Conservation (phyloP, 495 filamentous ascomycete genomes). For the Trichoderma gamsii region DNA sequence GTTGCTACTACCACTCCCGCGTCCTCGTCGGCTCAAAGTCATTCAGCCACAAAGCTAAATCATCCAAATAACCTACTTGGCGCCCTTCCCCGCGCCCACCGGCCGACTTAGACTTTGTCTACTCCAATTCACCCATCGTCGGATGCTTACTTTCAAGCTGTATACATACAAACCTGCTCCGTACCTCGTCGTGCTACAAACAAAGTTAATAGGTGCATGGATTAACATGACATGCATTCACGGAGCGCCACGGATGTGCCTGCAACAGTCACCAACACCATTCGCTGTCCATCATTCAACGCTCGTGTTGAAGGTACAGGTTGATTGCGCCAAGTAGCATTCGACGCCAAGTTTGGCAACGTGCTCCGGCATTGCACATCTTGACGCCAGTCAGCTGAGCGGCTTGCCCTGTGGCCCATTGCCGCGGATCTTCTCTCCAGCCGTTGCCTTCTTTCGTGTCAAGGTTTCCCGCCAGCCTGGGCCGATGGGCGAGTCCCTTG, state of each 20-base stretch:
- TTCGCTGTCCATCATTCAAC: too few relatives aligned
- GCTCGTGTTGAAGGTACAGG: background rate
- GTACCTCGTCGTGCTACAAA: background rate
- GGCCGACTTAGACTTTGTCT: background rate
- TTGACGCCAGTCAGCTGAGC: slow-evolving; percentile 13
- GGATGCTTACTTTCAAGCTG: background rate
- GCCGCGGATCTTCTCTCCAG: slow-evolving; percentile 1
- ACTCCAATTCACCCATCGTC: background rate
- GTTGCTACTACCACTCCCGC: too few relatives aligned
- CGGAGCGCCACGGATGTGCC: too few relatives aligned
- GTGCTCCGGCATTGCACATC: background rate
- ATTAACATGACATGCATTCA: too few relatives aligned
- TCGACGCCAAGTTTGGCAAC: slow-evolving; percentile 4
- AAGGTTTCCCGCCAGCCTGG: background rate
- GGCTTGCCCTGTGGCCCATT: slow-evolving; percentile 8
- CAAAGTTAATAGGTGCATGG: too few relatives aligned
- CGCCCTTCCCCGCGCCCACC: background rate
- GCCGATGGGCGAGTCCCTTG: background rate
- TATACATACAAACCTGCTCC: background rate
- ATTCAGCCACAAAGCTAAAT: background rate
- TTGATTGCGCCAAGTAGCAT: background rate
- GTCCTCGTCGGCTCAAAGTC: background rate
- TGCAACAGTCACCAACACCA: too few relatives aligned
- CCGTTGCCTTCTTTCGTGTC: background rate
- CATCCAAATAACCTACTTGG: background rate